Evolutionary conservation across 371 early-diverging fungal species (phyloP).

Genomic region (Mortierella sp.): DNA sequence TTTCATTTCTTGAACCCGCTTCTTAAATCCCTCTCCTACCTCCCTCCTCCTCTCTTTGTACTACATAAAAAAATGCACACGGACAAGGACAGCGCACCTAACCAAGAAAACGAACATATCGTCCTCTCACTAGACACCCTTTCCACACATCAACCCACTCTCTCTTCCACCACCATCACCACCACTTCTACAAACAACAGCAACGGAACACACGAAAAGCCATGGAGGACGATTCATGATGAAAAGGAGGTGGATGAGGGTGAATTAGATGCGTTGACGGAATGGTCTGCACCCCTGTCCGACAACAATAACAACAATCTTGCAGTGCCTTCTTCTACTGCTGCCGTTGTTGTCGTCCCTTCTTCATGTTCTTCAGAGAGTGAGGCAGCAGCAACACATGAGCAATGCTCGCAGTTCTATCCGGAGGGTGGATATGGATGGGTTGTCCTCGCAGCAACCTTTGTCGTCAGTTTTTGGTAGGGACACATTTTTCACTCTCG

Average conservation of each 20-base stretch:
- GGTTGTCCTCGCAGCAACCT: constrained; percentile 23
- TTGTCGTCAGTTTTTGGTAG: constrained; percentile 28
- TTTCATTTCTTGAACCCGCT: too few species aligned
- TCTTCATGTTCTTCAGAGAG: not conserved
- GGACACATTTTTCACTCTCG: not conserved
- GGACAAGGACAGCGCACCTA: not conserved
- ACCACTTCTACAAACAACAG: not conserved
- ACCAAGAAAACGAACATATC: not conserved
- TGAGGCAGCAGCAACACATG: not conserved
- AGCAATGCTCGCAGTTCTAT: not conserved
- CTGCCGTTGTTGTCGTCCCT: not conserved
- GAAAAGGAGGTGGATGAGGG: not conserved
- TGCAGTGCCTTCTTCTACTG: not conserved
- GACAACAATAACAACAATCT: not conserved
- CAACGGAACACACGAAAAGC: not conserved
- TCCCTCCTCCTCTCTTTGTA: not conserved
- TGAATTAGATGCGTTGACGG: not conserved
- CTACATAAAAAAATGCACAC: not conserved
- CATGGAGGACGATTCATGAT: not conserved
- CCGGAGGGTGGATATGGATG: constrained; percentile 38
- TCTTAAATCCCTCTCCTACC: too few species aligned
- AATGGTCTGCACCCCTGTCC: not conserved
- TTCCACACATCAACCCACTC: not conserved
- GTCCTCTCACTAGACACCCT: not conserved
- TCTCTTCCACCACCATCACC: not conserved